Evolutionary conservation across 1,284 basidiomycete genomes (phyloP).

Genomic region (Sanguinoderma infundibulare): DNA sequence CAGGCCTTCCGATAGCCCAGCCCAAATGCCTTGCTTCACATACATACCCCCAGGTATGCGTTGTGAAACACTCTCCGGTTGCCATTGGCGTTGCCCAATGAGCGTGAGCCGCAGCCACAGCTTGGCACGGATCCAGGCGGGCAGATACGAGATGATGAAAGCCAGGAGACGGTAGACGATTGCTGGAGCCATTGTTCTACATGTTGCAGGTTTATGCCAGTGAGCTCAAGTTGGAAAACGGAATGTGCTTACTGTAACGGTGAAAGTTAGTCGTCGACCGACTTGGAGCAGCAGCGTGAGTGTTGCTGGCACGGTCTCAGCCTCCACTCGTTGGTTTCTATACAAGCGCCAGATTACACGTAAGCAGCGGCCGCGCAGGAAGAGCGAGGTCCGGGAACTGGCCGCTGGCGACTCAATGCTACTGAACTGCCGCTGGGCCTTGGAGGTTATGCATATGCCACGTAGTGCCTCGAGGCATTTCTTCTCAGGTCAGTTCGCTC

Average conservation of each 20-base stretch:
- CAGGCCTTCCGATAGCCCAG: conserved; percentile 7
- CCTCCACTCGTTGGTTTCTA: too few relatives aligned
- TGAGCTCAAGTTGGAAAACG: background rate
- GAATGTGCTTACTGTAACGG: background rate
- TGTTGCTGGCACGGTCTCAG: too few relatives aligned
- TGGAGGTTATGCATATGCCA: too few relatives aligned
- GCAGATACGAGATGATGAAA: background rate
- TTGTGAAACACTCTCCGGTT: background rate
- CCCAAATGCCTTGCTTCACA: conserved; percentile 1
- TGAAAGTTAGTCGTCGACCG: too few relatives aligned
- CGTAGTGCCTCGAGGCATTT: too few relatives aligned
- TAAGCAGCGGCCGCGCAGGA: too few relatives aligned
- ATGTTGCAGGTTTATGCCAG: background rate
- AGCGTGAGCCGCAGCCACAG: background rate
- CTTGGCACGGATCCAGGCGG: background rate
- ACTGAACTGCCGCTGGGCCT: too few relatives aligned
- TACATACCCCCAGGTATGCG: conserved; percentile 15
- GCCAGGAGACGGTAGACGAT: background rate
- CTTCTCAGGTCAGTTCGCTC: too few relatives aligned
- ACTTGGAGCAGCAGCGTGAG: too few relatives aligned
- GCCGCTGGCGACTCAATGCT: too few relatives aligned
- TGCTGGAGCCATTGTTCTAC: background rate
- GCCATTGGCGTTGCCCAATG: background rate
- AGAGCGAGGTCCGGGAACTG: too few relatives aligned
- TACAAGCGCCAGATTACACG: too few relatives aligned